A percentile compares a stretch with the other conserved stretches of the same genome.
Evolutionary conservation across 2,329 filamentous ascomycete species (phyloP).

Genomic region (Colletotrichum liriopes): DNA sequence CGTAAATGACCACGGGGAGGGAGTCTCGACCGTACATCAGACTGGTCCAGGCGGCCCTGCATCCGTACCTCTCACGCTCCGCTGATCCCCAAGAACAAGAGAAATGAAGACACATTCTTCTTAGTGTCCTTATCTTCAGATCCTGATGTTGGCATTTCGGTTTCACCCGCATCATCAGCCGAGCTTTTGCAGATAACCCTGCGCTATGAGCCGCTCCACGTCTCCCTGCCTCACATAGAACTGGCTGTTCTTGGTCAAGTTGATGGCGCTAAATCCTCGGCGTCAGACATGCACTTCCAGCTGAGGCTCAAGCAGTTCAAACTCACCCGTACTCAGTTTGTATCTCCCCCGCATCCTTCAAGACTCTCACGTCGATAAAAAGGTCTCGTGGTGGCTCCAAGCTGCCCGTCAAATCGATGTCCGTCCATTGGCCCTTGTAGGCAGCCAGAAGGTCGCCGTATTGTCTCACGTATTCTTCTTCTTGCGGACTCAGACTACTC

Average conservation of each 20-base stretch:
- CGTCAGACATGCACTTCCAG: constrained; percentile 37
- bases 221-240: constrained; percentile 97
- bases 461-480: constrained; percentile 94
- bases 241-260: constrained; percentile 97
- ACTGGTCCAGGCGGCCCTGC: constrained; percentile 3
- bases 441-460: constrained; percentile 95
- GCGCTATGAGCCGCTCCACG: constrained; percentile 92
- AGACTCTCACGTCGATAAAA: constrained; percentile 95
- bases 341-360: constrained; percentile 98
- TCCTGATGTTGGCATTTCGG: neutral
- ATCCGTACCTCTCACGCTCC: constrained; percentile 11
- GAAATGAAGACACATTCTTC: constrained; percentile 23
- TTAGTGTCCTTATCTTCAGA: constrained; percentile 10
- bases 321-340: constrained; percentile 98
- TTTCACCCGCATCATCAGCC: constrained; percentile 67
- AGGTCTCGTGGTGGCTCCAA: constrained; percentile 94
- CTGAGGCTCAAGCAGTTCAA: constrained; percentile 2
- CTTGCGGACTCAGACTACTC: constrained; percentile 92
- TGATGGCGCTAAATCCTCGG: constrained; percentile 79
- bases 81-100: constrained; percentile 17
- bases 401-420: constrained; percentile 94
- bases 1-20: neutral
- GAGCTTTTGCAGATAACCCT: constrained; percentile 94
- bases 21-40: constrained; percentile 17
- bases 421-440: constrained; percentile 98